Evolutionary conservation across 257 asterid genomes (phyloP).

Genomic region (Jaltomata sinuosa): DNA sequence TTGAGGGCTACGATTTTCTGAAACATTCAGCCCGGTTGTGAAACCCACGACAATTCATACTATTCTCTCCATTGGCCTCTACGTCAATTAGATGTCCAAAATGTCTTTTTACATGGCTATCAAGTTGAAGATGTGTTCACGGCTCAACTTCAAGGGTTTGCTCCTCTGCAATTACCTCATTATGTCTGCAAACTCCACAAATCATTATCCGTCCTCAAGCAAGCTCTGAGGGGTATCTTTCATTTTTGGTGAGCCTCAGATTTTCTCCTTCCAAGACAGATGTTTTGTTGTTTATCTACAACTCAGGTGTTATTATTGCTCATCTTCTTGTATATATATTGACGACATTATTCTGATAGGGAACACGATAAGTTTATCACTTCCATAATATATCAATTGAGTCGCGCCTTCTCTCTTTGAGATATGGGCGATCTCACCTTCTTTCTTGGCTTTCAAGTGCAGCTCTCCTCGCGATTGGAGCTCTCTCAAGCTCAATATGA

Average conservation of each 20-base stretch:
- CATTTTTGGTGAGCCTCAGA: not conserved
- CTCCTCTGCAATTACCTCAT: not conserved
- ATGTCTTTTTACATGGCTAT: no score
- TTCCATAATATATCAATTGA: not conserved
- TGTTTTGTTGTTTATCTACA: not conserved
- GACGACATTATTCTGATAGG: not conserved
- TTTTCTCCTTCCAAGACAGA: not conserved
- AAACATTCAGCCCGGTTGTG: no score
- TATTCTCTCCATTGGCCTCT: no score
- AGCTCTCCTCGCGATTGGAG: not conserved
- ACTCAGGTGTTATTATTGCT: not conserved
- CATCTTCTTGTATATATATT: not conserved
- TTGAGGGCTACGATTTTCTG: no score
- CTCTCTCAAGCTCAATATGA: not conserved
- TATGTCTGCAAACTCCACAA: not conserved
- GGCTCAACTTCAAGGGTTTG: not conserved
- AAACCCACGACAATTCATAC: no score
- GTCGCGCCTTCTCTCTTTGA: not conserved
- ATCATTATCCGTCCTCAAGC: not conserved
- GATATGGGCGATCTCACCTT: not conserved
- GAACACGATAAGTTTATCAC: not conserved
- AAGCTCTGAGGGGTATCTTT: not conserved
- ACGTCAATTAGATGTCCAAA: no score
- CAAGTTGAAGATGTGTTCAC: not conserved
- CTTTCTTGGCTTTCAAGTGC: not conserved